Evolutionary conservation across 495 filamentous ascomycete species (phyloP), one percentile per base, ranked within the genome.

Genomic region (Amorphotheca resinae): DNA sequence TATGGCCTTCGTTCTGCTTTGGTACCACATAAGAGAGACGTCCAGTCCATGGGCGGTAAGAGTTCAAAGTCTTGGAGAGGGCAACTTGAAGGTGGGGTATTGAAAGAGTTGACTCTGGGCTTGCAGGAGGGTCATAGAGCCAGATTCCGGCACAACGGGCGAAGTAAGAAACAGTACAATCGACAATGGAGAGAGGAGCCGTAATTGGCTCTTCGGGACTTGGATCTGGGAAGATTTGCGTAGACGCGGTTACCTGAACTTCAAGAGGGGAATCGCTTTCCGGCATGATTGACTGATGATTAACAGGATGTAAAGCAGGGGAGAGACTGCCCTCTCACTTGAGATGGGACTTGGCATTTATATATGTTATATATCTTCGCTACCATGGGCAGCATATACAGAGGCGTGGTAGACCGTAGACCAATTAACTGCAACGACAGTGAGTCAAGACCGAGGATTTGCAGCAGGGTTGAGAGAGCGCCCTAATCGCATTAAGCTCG

Each of bases 21-120:
- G 52, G 28, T 39, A 48, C 33, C 43, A 52, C 22, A 21, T 49
- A 47, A 15, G 16, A 43, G 8, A 66, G 49, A 36, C 62, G 58
- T 12, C 62, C 64, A 39, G 56, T 41, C 44, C 45, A 65, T 25
- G 63, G 65, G 4, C 58, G 60, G 38, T 61, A 66, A 8, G 53
- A 51, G 37, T 57, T 44, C 1, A 68, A 40, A 6, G 64, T 64
- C 20, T 45, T 49, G 6, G 45, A 51, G 11, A 68, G 55, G 2
- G 61, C 56, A 37, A 38, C 38, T 41, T 59, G 60, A 1, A 65
- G 35, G 34, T 51, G 59, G n/a, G 51, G 22, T 5, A 57, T 49
- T 16, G 57, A 38, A 2, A 16, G 17, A 15, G 38, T 44, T 15
- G 48, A 43, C 9, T 59, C 44, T 15, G 48, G 37, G 0, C 35